phyloP scores from a whole-genome alignment of 768 basidiomycete genomes.

The Holtermanniella nyarrowii region DNA sequence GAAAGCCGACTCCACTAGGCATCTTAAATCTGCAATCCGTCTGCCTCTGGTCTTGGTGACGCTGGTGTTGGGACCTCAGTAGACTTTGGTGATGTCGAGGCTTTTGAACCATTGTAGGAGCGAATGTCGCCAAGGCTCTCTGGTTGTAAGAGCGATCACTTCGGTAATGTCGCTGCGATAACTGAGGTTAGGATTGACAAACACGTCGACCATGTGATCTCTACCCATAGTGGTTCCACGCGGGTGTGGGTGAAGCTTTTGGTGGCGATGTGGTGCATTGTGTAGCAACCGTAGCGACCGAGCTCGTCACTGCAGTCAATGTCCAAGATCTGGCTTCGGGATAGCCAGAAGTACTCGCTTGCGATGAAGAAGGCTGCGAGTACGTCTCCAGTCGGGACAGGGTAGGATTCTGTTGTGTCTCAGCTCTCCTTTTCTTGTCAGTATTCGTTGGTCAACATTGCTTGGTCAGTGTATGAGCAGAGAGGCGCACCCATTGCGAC shows the following conservation, averaged over 20 bases:
- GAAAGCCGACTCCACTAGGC: not conserved
- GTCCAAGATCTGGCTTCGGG: conserved; percentile 1
- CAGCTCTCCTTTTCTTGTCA: not conserved
- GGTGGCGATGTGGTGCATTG: too few relatives aligned
- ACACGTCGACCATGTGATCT: too few relatives aligned
- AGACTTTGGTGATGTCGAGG: not conserved
- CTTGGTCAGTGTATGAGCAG: not conserved
- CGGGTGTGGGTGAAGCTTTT: too few relatives aligned
- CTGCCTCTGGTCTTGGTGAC: not conserved
- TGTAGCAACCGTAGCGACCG: too few relatives aligned
- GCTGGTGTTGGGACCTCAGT: too few relatives aligned
- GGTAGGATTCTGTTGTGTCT: not conserved
- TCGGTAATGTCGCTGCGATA: too few relatives aligned
- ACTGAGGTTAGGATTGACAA: too few relatives aligned
- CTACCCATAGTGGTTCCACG: too few relatives aligned
- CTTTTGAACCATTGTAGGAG: not conserved
- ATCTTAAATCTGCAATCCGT: not conserved
- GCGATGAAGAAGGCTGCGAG: not conserved
- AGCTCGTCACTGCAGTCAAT: conserved; percentile 5
- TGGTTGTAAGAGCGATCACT: too few relatives aligned
- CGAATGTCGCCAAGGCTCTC: too few relatives aligned
- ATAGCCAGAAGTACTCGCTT: not conserved
- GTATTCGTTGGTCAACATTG: not conserved
- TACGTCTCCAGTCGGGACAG: not conserved
- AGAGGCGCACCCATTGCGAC: not conserved